Conservation (phyloP, 78 protist genomes). For the Blattamonas nauphoetae region DNA sequence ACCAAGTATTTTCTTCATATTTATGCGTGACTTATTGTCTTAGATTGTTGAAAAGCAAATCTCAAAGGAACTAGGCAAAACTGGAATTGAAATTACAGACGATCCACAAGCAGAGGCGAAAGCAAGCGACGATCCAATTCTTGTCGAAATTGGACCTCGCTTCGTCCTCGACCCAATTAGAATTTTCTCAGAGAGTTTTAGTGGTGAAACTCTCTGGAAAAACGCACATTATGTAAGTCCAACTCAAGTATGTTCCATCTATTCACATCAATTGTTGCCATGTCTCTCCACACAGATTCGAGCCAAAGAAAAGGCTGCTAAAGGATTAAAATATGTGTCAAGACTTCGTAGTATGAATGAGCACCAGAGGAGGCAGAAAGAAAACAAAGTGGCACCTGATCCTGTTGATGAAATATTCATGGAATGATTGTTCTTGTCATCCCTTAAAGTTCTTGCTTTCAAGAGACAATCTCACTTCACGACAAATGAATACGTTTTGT, state of each 20-base stretch:
- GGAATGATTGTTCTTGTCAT: no score
- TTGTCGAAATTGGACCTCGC: conserved; percentile 19
- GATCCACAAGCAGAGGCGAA: not conserved
- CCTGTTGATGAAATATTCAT: not conserved
- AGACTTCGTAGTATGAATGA: not conserved
- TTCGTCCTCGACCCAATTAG: conserved; percentile 15
- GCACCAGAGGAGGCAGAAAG: not conserved
- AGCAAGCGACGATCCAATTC: not conserved
- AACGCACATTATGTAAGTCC: conserved; percentile 1
- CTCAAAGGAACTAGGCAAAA: not conserved
- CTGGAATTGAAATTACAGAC: not conserved
- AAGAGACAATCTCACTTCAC: no score
- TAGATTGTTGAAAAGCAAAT: not conserved
- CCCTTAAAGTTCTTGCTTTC: no score
- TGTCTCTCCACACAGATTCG: not conserved
- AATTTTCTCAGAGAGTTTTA: not conserved
- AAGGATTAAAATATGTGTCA: not conserved
- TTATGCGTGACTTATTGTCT: not conserved
- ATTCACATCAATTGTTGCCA: not conserved
- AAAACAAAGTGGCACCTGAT: not conserved
- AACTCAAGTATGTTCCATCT: not conserved
- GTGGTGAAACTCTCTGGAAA: not conserved
- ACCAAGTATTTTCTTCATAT: not conserved
- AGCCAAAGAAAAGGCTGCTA: not conserved
- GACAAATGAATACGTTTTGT: no score